Base-by-base conservation (phyloP, 305 asterid species). In the Fraxinus dipetala region DNA sequence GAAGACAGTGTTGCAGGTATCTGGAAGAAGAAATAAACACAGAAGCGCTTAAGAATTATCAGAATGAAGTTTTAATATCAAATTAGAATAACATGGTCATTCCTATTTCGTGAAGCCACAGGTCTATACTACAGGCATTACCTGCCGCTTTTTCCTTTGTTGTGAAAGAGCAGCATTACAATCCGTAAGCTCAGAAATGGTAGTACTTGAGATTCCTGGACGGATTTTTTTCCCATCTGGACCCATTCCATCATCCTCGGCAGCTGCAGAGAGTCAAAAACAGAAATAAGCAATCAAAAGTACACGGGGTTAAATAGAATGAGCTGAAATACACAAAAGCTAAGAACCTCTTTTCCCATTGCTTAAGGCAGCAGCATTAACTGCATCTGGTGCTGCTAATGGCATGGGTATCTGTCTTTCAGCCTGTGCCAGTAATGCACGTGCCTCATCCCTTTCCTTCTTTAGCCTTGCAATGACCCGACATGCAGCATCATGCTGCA, bases 401-500 rank as follows among this genome's bases (percentile, higher is more conserved):
- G 92, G 81, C 85, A 85, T 72, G 81, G 99, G 98, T 75, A 93
- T 86, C 84, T 92, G 97, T 86, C 98, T 88, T 86, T 96, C 97
- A 74, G 97, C 97, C 85, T 88, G 98, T 65, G 97, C 92, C 85
- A 96, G 84, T 65, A 96, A 86, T 22, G 77, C 87, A 89, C 97
- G 89, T 56, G 99, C 98, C 88, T 96, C 99, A 79, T 96, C 98
- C 87, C 98, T 91, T 90, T 94, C 99, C 89, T 93, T 96, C 89
- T 91, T 94, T 81, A 96, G 85, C 89, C 99, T 92, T 87, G 99
- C 98, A 91, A 96, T 96, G 72, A 96, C 99, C 88, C 98, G 96
- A 87, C 99, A 94, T 5, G 99, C 99, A 61, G 99, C 98, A 84
- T 96, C 99, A 89, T 96, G 99, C 98, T 96, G 91, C 88, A 85